Conservation (phyloP, 2,329 filamentous ascomycete genomes). For the Neocucurbitaria cava region DNA sequence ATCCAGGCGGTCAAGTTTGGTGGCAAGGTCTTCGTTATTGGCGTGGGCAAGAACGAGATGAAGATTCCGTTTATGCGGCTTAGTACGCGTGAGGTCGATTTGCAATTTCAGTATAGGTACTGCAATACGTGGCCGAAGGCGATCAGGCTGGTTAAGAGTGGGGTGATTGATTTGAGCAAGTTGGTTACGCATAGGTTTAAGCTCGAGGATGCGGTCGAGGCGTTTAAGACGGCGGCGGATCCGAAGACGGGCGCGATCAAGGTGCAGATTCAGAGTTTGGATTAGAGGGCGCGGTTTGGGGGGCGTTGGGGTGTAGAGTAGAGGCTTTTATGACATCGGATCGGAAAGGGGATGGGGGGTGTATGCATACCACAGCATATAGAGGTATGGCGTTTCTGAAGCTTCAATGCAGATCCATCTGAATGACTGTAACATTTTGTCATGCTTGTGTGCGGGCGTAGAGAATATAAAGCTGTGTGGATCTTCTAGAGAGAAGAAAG, state of each 20-base stretch:
- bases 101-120: conserved; percentile 97
- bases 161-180: conserved; percentile 79
- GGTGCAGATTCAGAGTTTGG: conserved; percentile 83
- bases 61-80: conserved; percentile 94
- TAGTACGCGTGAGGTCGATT: conserved; percentile 88
- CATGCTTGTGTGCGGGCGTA: background rate
- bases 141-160: conserved; percentile 84
- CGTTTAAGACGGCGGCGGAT: conserved; percentile 87
- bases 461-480: background rate
- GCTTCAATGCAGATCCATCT: background rate
- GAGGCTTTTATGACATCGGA: background rate
- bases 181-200: conserved; percentile 86
- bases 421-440: background rate
- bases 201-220: conserved; percentile 85
- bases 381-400: background rate
- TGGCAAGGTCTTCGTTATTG: conserved; percentile 96
- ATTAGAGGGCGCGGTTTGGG: conserved; percentile 15
- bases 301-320: background rate
- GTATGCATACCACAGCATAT: background rate
- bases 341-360: background rate
- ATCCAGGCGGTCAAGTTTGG: conserved; percentile 94
- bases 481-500: background rate
- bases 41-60: conserved; percentile 94
- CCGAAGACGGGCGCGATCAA: conserved; percentile 96
- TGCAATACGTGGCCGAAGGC: conserved; percentile 95